These are phyloP conservation scores for Ramaria sp. DNA, from an alignment of 768 basidiomycete genomes.

Conservation along the genomic window DNA sequence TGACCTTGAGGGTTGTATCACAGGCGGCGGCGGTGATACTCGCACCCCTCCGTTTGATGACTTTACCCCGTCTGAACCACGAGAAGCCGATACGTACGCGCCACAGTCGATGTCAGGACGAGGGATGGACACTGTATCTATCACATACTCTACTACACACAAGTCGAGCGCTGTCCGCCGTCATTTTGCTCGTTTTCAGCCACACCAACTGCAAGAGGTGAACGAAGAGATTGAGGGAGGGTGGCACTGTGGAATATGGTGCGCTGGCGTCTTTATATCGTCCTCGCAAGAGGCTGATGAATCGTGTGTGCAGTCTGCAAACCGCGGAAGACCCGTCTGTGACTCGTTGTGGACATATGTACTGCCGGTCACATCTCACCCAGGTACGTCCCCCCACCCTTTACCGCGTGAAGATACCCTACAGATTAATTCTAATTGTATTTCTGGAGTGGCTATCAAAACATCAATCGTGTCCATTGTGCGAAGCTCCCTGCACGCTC, in stretches of 20 bases:
- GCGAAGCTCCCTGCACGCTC: neutral
- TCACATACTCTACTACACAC: too few species aligned
- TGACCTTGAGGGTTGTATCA: too few species aligned
- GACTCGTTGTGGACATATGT: slow-evolving; percentile 7
- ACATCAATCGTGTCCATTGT: neutral
- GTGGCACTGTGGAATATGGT: slow-evolving; percentile 10
- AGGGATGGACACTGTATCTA: too few species aligned
- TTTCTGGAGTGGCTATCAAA: slow-evolving; percentile 4
- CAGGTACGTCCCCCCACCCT: neutral
- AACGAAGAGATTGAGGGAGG: slow-evolving; percentile 1
- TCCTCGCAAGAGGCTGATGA: neutral
- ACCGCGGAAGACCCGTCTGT: slow-evolving; percentile 9
- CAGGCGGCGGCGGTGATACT: too few species aligned
- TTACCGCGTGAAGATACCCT: neutral
- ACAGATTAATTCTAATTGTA: too few species aligned
- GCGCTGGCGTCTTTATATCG: neutral
- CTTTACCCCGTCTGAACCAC: too few species aligned
- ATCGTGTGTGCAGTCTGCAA: neutral
- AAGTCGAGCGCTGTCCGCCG: slow-evolving; percentile 5
- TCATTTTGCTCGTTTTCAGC: neutral
- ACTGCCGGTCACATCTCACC: slow-evolving; percentile 1
- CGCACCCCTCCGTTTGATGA: too few species aligned
- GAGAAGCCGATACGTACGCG: too few species aligned
- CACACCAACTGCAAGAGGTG: neutral
- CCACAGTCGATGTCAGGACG: too few species aligned